Percentiles rank a stretch among this genome's conserved stretches.
phyloP scores from a whole-genome alignment of 2,329 filamentous ascomycete genomes.

The Camillea tinctor region DNA sequence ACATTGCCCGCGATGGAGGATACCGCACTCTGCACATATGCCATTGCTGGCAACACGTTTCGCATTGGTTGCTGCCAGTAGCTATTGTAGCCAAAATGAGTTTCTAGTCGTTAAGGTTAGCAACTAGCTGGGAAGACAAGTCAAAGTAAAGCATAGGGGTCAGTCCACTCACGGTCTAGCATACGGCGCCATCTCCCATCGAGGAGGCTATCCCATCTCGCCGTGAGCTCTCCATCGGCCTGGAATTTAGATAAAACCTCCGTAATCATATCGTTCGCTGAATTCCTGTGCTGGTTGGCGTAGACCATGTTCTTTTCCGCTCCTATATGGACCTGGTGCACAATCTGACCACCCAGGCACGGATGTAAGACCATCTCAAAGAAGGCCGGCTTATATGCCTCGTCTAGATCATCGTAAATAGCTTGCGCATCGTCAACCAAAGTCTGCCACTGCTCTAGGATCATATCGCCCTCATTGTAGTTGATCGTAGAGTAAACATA shows the following conservation, averaged over 20 bases:
- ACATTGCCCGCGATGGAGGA: conserved; percentile 60
- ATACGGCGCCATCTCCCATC: conserved; percentile 64
- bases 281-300: conserved; percentile 49
- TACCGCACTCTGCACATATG: conserved; percentile 58
- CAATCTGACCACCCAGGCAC: conserved; percentile 53
- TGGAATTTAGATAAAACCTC: conserved; percentile 53
- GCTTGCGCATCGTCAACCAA: conserved; percentile 53
- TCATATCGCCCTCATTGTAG: conserved; percentile 59
- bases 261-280: conserved; percentile 50
- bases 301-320: conserved; percentile 51
- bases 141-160: background rate
- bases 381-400: conserved; percentile 53
- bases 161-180: conserved; percentile 49
- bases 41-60: conserved; percentile 61
- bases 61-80: conserved; percentile 73
- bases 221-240: conserved; percentile 55
- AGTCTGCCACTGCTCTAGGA: conserved; percentile 52
- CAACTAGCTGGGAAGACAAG: background rate
- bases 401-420: conserved; percentile 53
- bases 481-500: conserved; percentile 57
- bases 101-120: conserved; percentile 36
- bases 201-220: conserved; percentile 56
- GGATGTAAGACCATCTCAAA: conserved; percentile 62
- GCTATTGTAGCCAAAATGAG: conserved; percentile 52
- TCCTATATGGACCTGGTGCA: conserved; percentile 51